A percentile compares a stretch with the other conserved stretches of the same genome.
These are phyloP conservation scores for Lepidium didymum DNA, from an alignment of 345 rosid genomes.

Conservation along the genomic window DNA sequence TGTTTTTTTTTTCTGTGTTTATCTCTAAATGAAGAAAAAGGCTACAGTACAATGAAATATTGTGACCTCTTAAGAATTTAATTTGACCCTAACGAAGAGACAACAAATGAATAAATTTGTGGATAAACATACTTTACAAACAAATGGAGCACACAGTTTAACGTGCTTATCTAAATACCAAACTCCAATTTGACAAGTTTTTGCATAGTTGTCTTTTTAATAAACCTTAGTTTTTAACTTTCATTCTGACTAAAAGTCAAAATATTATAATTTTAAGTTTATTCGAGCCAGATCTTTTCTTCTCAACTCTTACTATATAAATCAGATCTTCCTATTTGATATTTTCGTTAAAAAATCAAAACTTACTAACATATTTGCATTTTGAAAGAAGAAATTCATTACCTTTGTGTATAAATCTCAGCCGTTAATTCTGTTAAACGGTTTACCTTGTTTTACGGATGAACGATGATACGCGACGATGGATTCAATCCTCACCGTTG, in stretches of 20 bases:
- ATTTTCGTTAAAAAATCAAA: background rate
- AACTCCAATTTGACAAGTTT: background rate
- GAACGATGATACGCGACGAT: conserved; percentile 6
- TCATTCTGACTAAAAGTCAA: background rate
- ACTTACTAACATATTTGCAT: background rate
- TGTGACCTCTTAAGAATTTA: too few species aligned
- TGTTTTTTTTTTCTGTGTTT: too few species aligned
- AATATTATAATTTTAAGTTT: background rate
- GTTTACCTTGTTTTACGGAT: conserved; percentile 7
- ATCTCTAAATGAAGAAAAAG: too few species aligned
- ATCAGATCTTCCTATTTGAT: background rate
- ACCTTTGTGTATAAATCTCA: background rate
- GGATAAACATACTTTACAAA: too few species aligned
- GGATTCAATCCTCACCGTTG: background rate
- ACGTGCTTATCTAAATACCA: too few species aligned
- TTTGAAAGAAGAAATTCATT: background rate
- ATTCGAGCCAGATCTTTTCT: background rate
- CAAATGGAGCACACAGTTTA: too few species aligned
- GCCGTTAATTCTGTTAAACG: background rate
- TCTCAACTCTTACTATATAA: conserved; percentile 1
- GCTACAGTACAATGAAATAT: too few species aligned
- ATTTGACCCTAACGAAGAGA: too few species aligned
- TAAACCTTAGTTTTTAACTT: background rate
- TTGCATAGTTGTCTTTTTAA: background rate
- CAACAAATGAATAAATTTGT: too few species aligned